Conservation (phyloP, 495 filamentous ascomycete genomes). For the Xylaria telfairii region DNA sequence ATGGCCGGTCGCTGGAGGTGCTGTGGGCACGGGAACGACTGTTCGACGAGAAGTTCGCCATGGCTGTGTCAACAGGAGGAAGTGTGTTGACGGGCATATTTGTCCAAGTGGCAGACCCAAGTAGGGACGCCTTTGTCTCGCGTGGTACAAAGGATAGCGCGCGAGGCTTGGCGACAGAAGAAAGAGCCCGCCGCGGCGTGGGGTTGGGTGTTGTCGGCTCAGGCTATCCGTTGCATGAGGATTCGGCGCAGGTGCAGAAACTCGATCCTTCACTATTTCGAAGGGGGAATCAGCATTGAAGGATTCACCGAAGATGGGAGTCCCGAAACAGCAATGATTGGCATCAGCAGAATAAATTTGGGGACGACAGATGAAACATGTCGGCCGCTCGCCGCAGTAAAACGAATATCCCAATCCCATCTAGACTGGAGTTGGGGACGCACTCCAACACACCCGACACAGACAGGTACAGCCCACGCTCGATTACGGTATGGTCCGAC, state of each 20-base stretch:
- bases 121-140: constrained; percentile 32
- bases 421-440: background rate
- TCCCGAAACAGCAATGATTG: constrained; percentile 18
- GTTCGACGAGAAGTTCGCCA: constrained; percentile 48
- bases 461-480: background rate
- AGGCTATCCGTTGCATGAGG: constrained; percentile 17
- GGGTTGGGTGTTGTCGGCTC: constrained; percentile 16
- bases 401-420: background rate
- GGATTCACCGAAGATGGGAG: constrained; percentile 17
- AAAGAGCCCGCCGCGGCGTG: constrained; percentile 13
- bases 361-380: constrained; percentile 13
- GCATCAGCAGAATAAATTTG: constrained; percentile 6
- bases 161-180: constrained; percentile 28
- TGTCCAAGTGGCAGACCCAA: constrained; percentile 37
- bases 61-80: constrained; percentile 42
- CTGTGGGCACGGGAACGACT: constrained; percentile 53
- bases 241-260: constrained; percentile 19
- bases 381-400: background rate
- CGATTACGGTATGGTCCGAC: constrained; percentile 15
- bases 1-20: constrained; percentile 62
- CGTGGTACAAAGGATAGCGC: constrained; percentile 33
- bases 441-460: background rate
- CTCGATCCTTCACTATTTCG: constrained; percentile 22
- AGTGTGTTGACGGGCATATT: constrained; percentile 35
- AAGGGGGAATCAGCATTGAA: constrained; percentile 23